These are phyloP conservation scores for Alternaria ethzedia DNA, from an alignment of 2,329 filamentous ascomycete genomes.

Conservation along the genomic window DNA sequence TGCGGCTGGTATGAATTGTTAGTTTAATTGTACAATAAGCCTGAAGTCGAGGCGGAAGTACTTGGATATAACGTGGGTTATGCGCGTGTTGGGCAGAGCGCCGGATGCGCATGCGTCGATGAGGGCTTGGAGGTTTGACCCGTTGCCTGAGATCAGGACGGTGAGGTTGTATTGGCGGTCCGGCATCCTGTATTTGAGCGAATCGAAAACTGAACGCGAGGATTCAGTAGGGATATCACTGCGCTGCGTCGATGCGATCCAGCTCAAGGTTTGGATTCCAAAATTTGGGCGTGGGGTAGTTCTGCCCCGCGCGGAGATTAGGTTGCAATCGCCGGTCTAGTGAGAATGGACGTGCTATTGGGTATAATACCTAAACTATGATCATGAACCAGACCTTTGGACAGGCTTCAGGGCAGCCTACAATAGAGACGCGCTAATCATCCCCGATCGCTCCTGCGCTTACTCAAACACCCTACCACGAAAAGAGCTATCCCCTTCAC, in stretches of 20 bases:
- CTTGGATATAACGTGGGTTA: slow-evolving; percentile 68
- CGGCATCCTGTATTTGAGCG: slow-evolving; percentile 22
- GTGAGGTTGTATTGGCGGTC: slow-evolving; percentile 59
- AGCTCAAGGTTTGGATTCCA: slow-evolving; percentile 7
- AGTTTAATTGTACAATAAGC: not conserved
- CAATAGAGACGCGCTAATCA: not conserved
- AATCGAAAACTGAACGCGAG: not conserved
- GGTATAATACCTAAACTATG: slow-evolving; percentile 10
- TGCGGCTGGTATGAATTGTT: slow-evolving; percentile 40
- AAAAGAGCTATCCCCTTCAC: slow-evolving; percentile 4
- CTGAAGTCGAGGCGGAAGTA: slow-evolving; percentile 7
- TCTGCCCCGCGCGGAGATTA: slow-evolving; percentile 18
- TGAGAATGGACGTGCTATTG: not conserved
- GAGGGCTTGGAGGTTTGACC: slow-evolving; percentile 80
- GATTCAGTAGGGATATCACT: not conserved
- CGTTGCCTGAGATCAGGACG: slow-evolving; percentile 67
- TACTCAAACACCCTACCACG: not conserved
- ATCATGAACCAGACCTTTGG: not conserved
- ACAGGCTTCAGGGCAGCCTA: not conserved
- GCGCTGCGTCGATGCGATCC: not conserved
- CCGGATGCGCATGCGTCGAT: slow-evolving; percentile 64
- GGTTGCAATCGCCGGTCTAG: slow-evolving; percentile 5
- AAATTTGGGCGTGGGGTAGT: slow-evolving; percentile 35
- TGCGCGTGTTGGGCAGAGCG: slow-evolving; percentile 58
- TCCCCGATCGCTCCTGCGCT: not conserved